A percentile compares a stretch with the other conserved stretches of the same genome.
Conservation (phyloP, 352 stramenopile genomes). For the Pythium biforme region DNA sequence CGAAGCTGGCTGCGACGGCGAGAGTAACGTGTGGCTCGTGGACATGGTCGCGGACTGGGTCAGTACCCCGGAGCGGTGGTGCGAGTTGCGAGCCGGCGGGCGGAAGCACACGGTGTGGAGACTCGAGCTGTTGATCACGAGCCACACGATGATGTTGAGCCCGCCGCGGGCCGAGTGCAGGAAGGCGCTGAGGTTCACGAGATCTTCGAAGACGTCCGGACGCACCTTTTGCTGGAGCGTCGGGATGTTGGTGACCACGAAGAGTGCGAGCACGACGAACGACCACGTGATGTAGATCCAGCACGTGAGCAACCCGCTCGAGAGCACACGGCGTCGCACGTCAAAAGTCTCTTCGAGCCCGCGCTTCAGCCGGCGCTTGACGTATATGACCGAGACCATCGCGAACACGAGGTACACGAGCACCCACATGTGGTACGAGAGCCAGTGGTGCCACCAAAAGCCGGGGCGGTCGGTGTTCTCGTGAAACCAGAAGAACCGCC, state of each 20-base stretch:
- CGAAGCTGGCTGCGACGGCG: not conserved
- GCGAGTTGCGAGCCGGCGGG: not conserved
- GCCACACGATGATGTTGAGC: conserved; percentile 88
- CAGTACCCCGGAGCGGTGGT: not conserved
- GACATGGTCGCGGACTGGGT: not conserved
- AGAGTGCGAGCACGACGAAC: conserved; percentile 64
- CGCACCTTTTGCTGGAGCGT: conserved; percentile 32
- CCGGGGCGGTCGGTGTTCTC: conserved; percentile 73
- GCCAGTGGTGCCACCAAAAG: conserved; percentile 84
- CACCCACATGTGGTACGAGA: conserved; percentile 82
- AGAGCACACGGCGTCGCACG: conserved; percentile 72
- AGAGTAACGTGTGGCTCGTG: conserved; percentile 2
- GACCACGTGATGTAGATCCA: conserved; percentile 87
- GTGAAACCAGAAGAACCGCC: conserved; percentile 80
- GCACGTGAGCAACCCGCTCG: conserved; percentile 76
- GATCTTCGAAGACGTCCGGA: conserved; percentile 37
- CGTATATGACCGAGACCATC: conserved; percentile 67
- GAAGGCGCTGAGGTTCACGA: conserved; percentile 80
- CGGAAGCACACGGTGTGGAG: conserved; percentile 42
- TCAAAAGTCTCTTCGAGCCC: conserved; percentile 87
- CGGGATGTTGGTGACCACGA: conserved; percentile 57
- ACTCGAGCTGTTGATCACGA: conserved; percentile 71
- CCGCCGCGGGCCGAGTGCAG: conserved; percentile 69
- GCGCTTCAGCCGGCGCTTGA: conserved; percentile 66
- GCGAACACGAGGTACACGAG: conserved; percentile 77